Base-by-base conservation (phyloP, 306 rosid genomes). In the Acacia confusa region DNA sequence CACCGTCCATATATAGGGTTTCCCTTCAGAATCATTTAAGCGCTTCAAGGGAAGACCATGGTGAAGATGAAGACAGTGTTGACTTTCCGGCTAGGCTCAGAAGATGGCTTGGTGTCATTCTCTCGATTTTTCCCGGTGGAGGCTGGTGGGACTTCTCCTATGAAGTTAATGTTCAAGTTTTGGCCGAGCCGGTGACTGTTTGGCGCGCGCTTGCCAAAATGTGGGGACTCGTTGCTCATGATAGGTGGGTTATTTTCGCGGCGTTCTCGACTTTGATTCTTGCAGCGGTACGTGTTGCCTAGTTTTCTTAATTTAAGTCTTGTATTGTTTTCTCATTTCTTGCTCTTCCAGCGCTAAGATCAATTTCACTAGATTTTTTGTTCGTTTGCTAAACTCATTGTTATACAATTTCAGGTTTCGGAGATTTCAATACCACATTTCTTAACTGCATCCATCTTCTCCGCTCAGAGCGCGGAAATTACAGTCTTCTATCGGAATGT, bases 341-440 rank as follows among this genome's bases (percentile, higher is more conserved):
- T 25, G 11, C 3, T 25, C 61, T 70, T 70, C 10, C 10, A 12
- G n/a, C 5, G 57, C 24, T 73, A 73, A 36, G 74, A 20, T 52
- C 16, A 27, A 13, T 47, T 79, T 83, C 40, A 40, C 12, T 69
- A 64, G 41, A 41, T 15, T 74, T 77, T 48, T 55, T 78, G 2
- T 12, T 58, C 45, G 61, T 70, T 10, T 52, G n/a, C 9, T 17
- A 41, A 16, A 41, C 20, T 70, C 30, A 22, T 80, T 52, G 65
- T 27, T 30, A 36, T 83, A 19, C 53, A 68, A 72, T 79, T 66
- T 83, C 93, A 95, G 97, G 88, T 93, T 80, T 89, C 99, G 67
- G 96, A 95, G 91, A 90, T 93, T 85, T 79, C 93, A 1, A 90
- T 95, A 70, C 97, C 99, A 27, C 99, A 95, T 88, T 95, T 76